Conservation (phyloP, 805 yeast genomes). For the Ascoidea rubescens region DNA sequence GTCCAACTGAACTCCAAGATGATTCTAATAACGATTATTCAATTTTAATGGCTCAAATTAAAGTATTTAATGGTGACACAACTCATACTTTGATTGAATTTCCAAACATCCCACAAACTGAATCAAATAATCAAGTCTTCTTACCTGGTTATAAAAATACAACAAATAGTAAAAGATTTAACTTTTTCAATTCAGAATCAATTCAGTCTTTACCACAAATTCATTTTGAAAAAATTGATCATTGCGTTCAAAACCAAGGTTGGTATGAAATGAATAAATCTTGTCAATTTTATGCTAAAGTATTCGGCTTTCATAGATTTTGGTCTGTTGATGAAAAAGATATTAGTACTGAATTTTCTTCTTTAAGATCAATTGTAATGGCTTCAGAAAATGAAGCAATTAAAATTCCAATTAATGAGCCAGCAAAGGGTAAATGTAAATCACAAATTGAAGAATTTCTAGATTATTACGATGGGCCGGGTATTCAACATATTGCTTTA, state of each 20-base stretch:
- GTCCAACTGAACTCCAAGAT: conserved; percentile 12
- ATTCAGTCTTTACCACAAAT: conserved; percentile 21
- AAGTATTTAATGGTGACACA: conserved; percentile 41
- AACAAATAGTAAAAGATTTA: background rate
- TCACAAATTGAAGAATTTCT: conserved; percentile 78
- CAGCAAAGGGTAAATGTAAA: conserved; percentile 49
- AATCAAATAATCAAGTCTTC: conserved; percentile 25
- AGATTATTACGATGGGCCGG: conserved; percentile 66
- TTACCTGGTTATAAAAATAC: conserved; percentile 33
- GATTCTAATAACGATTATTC: background rate
- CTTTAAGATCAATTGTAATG: conserved; percentile 67
- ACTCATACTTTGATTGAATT: conserved; percentile 53
- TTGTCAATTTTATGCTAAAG: conserved; percentile 44
- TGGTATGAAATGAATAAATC: conserved; percentile 52
- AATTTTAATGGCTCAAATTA: conserved; percentile 29
- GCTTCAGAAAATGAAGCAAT: conserved; percentile 48
- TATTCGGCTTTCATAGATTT: conserved; percentile 62
- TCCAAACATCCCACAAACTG: conserved; percentile 8
- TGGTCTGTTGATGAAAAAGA: conserved; percentile 80
- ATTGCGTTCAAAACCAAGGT: conserved; percentile 66
- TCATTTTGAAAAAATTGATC: conserved; percentile 41
- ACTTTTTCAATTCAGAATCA: background rate
- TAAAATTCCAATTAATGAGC: conserved; percentile 80
- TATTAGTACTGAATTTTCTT: conserved; percentile 55
- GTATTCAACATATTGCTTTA: conserved; percentile 74